Evolutionary conservation across 257 asterid genomes (phyloP), one percentile per base, ranked within the genome.

Genomic region (Solanum phureja): DNA sequence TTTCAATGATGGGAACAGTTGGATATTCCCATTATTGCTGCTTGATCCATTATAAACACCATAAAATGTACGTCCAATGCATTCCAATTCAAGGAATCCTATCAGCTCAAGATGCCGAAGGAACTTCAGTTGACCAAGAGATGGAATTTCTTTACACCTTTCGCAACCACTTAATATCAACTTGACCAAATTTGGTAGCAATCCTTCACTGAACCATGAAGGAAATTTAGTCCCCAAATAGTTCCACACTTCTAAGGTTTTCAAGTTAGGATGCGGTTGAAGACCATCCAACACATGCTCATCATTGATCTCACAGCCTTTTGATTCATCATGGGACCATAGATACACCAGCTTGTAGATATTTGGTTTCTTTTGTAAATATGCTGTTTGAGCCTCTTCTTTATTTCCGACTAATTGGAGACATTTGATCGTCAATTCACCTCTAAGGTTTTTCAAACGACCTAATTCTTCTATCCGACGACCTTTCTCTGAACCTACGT

Each of bases 381-480:
- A 68, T 27, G 37, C 35, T 68, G 4, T 68, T 27, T 1, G 1
- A 68, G 35, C 74, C 21, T 56, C 64, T 56, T 18, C 64, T 56
- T 19, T 56, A 18, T 56, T 56, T 16, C 21, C 0, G 9, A 56
- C 64, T 19, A 56, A 56, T 56, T 56, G n/a, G 3, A 18, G 64
- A 56, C 3, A 0, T 16, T 14, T 10, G 71, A 91, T 86, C 29
- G 2, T 3, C 38, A 91, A 74, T 19, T 40, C 1, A 9, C 91
- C 93, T 9, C 12, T 68, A 34, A 91, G 88, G n/a, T 91, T 75
- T 64, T 86, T 83, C 85, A 90, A 64, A 42, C 4, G 4, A 40
- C 90, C 89, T 44, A 91, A 62, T 72, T 91, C 92, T 33, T 90
- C 90, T 8, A 91, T 90, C 44, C 27, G 58, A 7, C n/a, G 35